These are phyloP conservation scores for Sordariomycetes sp. DNA, from an alignment of 2,329 filamentous ascomycete genomes.

Conservation along the genomic window DNA sequence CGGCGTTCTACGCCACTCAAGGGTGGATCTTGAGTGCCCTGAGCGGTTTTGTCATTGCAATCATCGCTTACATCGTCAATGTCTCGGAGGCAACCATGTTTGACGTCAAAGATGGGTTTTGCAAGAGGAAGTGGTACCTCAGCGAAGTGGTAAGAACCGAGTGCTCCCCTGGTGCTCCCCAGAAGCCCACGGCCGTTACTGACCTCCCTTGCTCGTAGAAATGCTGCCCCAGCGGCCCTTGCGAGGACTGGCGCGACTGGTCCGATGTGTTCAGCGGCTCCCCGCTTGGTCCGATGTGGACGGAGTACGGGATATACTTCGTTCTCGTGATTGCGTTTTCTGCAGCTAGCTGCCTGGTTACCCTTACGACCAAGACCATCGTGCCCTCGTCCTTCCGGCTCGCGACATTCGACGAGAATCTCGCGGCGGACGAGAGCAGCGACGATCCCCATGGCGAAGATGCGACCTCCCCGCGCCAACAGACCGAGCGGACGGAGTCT, in stretches of 20 bases:
- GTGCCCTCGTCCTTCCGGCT: conserved; percentile 83
- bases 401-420: conserved; percentile 83
- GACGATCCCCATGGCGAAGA: conserved; percentile 15
- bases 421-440: conserved; percentile 51
- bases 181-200: background rate
- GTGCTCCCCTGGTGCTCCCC: background rate
- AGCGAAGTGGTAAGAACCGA: conserved; percentile 51
- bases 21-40: conserved; percentile 91
- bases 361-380: conserved; percentile 83
- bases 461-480: conserved; percentile 27
- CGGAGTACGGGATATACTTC: conserved; percentile 72
- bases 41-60: conserved; percentile 76
- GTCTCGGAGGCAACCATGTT: conserved; percentile 78
- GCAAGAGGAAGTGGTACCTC: conserved; percentile 57
- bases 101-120: conserved; percentile 88
- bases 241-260: conserved; percentile 48
- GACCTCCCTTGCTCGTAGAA: conserved; percentile 19
- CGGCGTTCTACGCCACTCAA: conserved; percentile 77
- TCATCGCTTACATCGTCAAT: conserved; percentile 81
- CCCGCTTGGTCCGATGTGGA: conserved; percentile 42
- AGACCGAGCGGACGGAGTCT: conserved; percentile 21
- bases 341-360: conserved; percentile 63
- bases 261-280: conserved; percentile 33
- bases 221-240: conserved; percentile 44
- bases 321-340: conserved; percentile 61